A percentile compares a stretch with the other conserved stretches of the same genome.
These are phyloP conservation scores for Neofusicoccum laricinum DNA, from an alignment of 2,329 filamentous ascomycete species.

Conservation along the genomic window DNA sequence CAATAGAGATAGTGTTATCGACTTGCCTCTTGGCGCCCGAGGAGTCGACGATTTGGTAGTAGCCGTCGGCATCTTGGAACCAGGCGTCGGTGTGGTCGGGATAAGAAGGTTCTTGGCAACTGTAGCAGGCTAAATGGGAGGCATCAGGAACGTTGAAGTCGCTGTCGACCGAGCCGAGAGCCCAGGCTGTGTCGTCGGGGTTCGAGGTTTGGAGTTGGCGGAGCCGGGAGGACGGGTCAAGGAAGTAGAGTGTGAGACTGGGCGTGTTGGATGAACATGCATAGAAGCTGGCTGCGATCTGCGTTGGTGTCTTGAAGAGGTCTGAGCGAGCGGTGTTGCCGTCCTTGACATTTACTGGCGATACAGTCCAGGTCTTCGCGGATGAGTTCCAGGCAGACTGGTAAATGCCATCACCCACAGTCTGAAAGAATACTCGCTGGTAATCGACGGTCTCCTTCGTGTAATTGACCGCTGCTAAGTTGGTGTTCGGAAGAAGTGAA, in stretches of 20 bases:
- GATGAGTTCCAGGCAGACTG: conserved; percentile 1
- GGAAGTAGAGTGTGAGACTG: not conserved
- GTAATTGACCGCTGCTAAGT: not conserved
- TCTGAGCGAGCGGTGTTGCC: not conserved
- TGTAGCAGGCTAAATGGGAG: not conserved
- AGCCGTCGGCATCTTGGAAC: not conserved
- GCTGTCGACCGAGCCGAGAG: not conserved
- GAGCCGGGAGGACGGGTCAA: not conserved
- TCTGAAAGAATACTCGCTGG: not conserved
- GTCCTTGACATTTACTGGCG: not conserved
- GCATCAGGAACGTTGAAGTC: not conserved
- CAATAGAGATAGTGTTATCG: not conserved
- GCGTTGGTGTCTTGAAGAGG: not conserved
- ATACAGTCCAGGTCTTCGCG: not conserved
- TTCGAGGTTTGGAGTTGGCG: not conserved
- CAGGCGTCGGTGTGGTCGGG: not conserved
- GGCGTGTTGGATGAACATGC: not conserved
- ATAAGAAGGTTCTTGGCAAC: not conserved
- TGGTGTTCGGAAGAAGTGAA: not conserved
- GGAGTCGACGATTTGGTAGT: not conserved
- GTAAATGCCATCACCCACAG: not conserved
- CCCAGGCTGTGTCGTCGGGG: not conserved
- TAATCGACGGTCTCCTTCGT: not conserved
- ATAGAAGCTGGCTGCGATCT: not conserved
- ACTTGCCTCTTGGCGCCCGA: not conserved